Percentiles rank a stretch among this genome's conserved stretches.
Evolutionary conservation across 306 rosid genomes (phyloP).

Genomic region (Vicia villosa): DNA sequence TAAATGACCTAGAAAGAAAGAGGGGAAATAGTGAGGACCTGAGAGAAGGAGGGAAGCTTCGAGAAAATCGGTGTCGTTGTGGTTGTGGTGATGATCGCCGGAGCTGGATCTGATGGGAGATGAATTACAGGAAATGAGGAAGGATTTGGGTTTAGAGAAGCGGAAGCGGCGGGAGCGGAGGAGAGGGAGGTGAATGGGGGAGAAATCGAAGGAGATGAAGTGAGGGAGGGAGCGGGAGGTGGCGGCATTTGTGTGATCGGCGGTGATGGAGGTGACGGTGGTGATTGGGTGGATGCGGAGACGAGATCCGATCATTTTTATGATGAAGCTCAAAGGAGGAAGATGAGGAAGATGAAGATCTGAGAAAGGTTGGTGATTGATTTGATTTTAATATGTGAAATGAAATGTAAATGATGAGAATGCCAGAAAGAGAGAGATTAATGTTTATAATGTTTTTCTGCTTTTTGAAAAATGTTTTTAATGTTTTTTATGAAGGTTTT

Average conservation of each 20-base stretch:
- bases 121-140: conserved; percentile 61
- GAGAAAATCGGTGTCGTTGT: conserved; percentile 48
- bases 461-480: not conserved
- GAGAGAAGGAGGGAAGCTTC: conserved; percentile 90
- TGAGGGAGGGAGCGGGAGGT: conserved; percentile 34
- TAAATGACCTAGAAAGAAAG: not conserved
- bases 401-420: not conserved
- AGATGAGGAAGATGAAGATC: not conserved
- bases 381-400: not conserved
- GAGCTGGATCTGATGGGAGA: conserved; percentile 49
- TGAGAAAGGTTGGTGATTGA: not conserved
- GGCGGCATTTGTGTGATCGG: conserved; percentile 54
- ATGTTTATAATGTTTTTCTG: not conserved
- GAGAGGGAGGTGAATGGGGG: conserved; percentile 39
- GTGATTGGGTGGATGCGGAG: conserved; percentile 38
- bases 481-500: no score
- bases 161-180: conserved; percentile 43
- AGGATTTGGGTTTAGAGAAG: conserved; percentile 46
- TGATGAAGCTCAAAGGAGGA: not conserved
- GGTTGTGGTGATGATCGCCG: conserved; percentile 40
- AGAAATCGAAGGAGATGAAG: conserved; percentile 38
- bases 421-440: not conserved
- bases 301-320: conserved; percentile 46
- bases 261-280: conserved; percentile 40
- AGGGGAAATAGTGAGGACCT: conserved; percentile 41